A percentile compares a stretch with the other conserved stretches of the same genome.
These are phyloP conservation scores for Kwoniella sp. DNA, from an alignment of 768 basidiomycete genomes.

Conservation along the genomic window DNA sequence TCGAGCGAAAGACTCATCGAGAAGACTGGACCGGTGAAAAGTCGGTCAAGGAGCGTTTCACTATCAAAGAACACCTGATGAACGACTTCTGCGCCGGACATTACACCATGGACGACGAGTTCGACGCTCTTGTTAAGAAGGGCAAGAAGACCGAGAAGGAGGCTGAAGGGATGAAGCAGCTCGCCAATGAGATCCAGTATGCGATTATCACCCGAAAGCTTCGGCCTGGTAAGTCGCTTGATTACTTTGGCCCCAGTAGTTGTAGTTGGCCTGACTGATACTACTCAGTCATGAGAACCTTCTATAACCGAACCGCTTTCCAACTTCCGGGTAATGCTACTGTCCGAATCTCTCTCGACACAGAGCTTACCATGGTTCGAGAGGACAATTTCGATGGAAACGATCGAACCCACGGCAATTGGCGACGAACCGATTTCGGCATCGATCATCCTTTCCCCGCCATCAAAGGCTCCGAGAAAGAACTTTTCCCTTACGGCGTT, in stretches of 20 bases:
- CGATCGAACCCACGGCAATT: constrained; percentile 74
- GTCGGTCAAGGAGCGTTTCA: constrained; percentile 93
- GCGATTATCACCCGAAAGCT: constrained; percentile 75
- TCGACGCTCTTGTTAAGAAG: constrained; percentile 75
- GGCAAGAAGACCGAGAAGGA: constrained; percentile 91
- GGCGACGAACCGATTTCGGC: constrained; percentile 89
- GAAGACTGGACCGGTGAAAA: constrained; percentile 99
- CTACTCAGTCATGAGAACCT: constrained; percentile 78
- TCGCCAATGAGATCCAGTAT: constrained; percentile 97
- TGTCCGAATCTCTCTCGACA: constrained; percentile 96
- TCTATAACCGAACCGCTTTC: constrained; percentile 98
- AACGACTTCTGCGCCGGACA: constrained; percentile 86
- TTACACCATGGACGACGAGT: constrained; percentile 88
- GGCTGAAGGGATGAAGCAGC: constrained; percentile 87
- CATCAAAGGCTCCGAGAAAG: constrained; percentile 70
- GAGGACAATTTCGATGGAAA: constrained; percentile 95
- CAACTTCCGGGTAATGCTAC: constrained; percentile 98
- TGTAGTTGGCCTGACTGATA: not conserved
- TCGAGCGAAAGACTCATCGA: constrained; percentile 62
- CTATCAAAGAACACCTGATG: constrained; percentile 87
- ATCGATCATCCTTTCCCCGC: constrained; percentile 87
- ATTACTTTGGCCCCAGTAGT: constrained; percentile 2
- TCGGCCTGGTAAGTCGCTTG: constrained; percentile 62
- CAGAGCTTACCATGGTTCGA: constrained; percentile 85
- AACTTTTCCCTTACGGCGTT: constrained; percentile 94